phyloP scores from a whole-genome alignment of 306 rosid species.

The Malus sylvestris region DNA sequence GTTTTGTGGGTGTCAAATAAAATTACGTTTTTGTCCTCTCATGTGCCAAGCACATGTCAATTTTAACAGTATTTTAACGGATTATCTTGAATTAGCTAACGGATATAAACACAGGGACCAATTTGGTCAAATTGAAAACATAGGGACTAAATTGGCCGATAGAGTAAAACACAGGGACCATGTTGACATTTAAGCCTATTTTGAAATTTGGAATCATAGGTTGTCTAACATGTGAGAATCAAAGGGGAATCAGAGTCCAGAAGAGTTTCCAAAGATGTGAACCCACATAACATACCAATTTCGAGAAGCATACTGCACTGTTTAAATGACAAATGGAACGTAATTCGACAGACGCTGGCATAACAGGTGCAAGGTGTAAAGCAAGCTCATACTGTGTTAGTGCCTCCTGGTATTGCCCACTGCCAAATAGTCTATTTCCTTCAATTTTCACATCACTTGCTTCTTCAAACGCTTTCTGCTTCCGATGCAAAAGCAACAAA shows the following conservation, averaged over 20 bases:
- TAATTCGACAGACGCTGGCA: constrained; percentile 61
- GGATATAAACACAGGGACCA: too few species aligned
- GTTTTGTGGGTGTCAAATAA: too few species aligned
- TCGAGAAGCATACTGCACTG: constrained; percentile 63
- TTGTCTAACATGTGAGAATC: not conserved
- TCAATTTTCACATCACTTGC: constrained; percentile 71
- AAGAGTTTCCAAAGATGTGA: not conserved
- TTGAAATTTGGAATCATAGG: not conserved
- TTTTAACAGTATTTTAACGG: too few species aligned
- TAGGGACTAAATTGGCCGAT: too few species aligned
- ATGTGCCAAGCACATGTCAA: too few species aligned
- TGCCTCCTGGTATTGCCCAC: constrained; percentile 77
- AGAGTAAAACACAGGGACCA: too few species aligned
- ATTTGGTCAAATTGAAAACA: too few species aligned
- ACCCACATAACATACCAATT: constrained; percentile 46
- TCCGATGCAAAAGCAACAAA: not conserved
- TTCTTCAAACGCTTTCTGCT: constrained; percentile 59
- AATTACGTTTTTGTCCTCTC: too few species aligned
- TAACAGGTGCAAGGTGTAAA: constrained; percentile 54
- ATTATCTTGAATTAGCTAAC: too few species aligned
- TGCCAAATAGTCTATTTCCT: constrained; percentile 65
- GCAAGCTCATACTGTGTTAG: constrained; percentile 56
- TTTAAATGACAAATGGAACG: constrained; percentile 73
- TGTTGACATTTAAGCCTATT: not conserved
- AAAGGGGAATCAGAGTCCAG: not conserved